A percentile compares a stretch with the other conserved stretches of the same genome.
Evolutionary conservation across 495 filamentous ascomycete genomes (phyloP).

Genomic region (Terfezia boudieri): DNA sequence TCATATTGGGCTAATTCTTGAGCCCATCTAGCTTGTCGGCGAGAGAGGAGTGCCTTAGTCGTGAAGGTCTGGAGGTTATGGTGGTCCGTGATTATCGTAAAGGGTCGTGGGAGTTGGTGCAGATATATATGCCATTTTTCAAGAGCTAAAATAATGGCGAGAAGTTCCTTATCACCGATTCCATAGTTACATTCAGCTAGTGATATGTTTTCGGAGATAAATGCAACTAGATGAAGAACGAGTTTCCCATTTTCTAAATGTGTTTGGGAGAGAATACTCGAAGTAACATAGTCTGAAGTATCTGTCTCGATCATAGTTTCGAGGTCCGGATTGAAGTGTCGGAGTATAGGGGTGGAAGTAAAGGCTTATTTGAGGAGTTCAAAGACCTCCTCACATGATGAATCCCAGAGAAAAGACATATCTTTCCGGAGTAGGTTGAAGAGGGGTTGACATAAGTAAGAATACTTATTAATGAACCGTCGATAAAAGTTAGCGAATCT

Average conservation of each 20-base stretch:
- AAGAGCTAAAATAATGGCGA: slow-evolving; percentile 9
- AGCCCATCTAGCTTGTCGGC: slow-evolving; percentile 1
- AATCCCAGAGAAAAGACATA: not conserved
- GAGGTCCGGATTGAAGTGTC: not conserved
- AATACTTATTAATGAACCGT: not conserved
- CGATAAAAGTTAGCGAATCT: slow-evolving; percentile 1
- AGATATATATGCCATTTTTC: slow-evolving; percentile 18
- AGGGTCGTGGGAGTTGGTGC: slow-evolving; percentile 1
- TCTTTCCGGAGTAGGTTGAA: not conserved
- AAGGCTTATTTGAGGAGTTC: not conserved
- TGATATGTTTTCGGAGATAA: slow-evolving; percentile 1
- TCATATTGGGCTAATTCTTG: slow-evolving; percentile 2
- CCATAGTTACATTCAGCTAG: slow-evolving; percentile 6
- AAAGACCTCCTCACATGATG: not conserved
- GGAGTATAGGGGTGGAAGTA: not conserved
- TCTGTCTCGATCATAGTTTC: not conserved
- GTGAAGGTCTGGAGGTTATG: slow-evolving; percentile 16
- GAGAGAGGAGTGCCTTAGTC: not conserved
- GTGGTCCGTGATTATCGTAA: slow-evolving; percentile 12
- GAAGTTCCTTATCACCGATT: slow-evolving; percentile 3
- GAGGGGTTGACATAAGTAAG: not conserved
- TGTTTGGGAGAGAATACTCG: not conserved
- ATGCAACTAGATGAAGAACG: slow-evolving; percentile 2
- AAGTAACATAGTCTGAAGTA: slow-evolving; percentile 2
- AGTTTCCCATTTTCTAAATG: not conserved